Evolutionary conservation across 805 yeast genomes (phyloP), one percentile per base, ranked within the genome.

Genomic region (Candida yuanshanica): DNA sequence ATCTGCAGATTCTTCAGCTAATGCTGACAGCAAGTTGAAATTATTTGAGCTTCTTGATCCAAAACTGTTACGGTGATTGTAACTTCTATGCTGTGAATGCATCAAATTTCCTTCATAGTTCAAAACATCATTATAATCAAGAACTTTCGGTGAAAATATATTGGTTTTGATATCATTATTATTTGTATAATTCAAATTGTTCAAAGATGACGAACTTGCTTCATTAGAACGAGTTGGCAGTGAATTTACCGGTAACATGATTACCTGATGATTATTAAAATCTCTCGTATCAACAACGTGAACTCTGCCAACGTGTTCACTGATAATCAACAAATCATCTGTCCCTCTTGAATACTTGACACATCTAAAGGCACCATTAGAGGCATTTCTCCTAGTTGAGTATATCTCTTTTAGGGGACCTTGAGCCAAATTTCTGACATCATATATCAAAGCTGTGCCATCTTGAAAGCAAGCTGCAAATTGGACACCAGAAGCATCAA

Each of bases 391-490:
- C 47, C 90, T 66, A 0, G 91, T 81, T 4, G 89, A 79, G 37
- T 66, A 64, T 22, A 83, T 66, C 43, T 70, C 73, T 40, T 72
- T 68, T 13, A 82, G 44, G 5, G 88, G 86, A 1, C 58, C 58
- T 8, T 59, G 50, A 2, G 62, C 52, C 39, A 78, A 58, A 45
- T 80, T 81, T 48, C 98, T 67, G 7, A 84, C 58, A 60, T 90
- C 98, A 58, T 81, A 90, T 8, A 90, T 63, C 47, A 80, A 68
- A 45, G 91, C 80, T 17, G 77, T 65, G 7, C 98, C 98, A 56
- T 85, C 89, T 62, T 90, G 96, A 59, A 88, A 88, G 20, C 89
- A 81, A 0, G 85, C 79, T 2, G 93, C 80, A 57, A 90, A 83
- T 47, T 79, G 71, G 39, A 70, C 51, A 17, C 91, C 95, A 35